Evolutionary conservation across 441 rosid species (phyloP).

Genomic region (Breynia disticha): DNA sequence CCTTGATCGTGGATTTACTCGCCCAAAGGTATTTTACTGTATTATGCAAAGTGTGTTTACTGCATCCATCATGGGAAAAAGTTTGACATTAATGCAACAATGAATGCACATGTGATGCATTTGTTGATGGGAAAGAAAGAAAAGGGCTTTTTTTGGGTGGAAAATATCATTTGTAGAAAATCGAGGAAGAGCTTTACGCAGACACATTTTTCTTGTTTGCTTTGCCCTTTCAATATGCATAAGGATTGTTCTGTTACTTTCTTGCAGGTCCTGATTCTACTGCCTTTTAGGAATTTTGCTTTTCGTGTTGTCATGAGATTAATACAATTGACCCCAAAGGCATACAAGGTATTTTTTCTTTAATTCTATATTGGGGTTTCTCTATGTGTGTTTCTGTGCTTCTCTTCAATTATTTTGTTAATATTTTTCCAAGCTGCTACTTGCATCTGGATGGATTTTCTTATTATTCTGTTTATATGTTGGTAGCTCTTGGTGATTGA

Average conservation of each 20-base stretch:
- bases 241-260: conserved; percentile 11
- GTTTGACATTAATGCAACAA: too few relatives aligned
- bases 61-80: not conserved
- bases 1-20: conserved; percentile 93
- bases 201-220: not conserved
- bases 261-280: conserved; percentile 62
- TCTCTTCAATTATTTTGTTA: too few relatives aligned
- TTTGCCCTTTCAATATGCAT: not conserved
- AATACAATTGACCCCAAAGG: conserved; percentile 64
- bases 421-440: too few relatives aligned
- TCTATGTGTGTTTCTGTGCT: too few relatives aligned
- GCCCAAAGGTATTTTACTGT: conserved; percentile 66
- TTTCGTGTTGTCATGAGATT: conserved; percentile 63
- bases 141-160: too few relatives aligned
- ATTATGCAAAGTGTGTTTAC: not conserved
- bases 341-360: conserved; percentile 50
- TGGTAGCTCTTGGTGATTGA: too few relatives aligned
- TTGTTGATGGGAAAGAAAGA: too few relatives aligned
- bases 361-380: conserved; percentile 4
- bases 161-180: too few relatives aligned
- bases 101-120: too few relatives aligned
- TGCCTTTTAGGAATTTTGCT: conserved; percentile 74
- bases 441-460: too few relatives aligned
- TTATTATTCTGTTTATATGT: too few relatives aligned
- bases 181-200: too few relatives aligned